Percentiles rank a stretch among this genome's conserved stretches.
These are phyloP conservation scores for Talaromyces sp. DNA, from an alignment of 2,329 filamentous ascomycete genomes.

Conservation along the genomic window DNA sequence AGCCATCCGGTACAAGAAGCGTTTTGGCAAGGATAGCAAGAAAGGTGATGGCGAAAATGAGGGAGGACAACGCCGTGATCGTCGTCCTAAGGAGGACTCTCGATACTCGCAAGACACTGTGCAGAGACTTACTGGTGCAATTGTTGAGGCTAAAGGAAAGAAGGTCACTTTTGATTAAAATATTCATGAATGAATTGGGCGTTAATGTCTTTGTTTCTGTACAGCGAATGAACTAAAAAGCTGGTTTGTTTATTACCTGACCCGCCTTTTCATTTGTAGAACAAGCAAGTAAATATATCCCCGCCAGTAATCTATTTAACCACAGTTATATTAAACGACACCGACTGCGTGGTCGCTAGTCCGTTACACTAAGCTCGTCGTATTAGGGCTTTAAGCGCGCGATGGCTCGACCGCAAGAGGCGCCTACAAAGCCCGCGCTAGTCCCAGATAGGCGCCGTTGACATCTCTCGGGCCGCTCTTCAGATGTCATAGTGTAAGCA, in stretches of 20 bases:
- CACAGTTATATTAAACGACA: neutral
- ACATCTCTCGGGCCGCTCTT: constrained; percentile 23
- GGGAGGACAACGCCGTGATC: constrained; percentile 22
- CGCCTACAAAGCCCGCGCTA: constrained; percentile 21
- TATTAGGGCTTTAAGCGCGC: neutral
- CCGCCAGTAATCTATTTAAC: neutral
- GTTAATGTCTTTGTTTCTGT: neutral
- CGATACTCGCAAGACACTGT: constrained; percentile 51
- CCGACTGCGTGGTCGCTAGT: neutral
- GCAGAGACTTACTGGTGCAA: constrained; percentile 69
- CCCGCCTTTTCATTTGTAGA: neutral
- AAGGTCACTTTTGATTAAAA: constrained; percentile 74
- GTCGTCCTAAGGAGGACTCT: constrained; percentile 30
- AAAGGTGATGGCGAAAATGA: constrained; percentile 25
- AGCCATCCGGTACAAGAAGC: constrained; percentile 85
- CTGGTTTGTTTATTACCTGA: neutral
- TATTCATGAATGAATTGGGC: neutral
- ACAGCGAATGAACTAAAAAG: neutral
- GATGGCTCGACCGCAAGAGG: constrained; percentile 10
- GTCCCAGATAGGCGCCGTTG: constrained; percentile 25
- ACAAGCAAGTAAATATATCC: neutral
- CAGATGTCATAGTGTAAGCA: constrained; percentile 17
- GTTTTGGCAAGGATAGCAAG: constrained; percentile 72
- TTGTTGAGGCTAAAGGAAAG: constrained; percentile 73
- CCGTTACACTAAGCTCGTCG: neutral